Evolutionary conservation across 371 early-diverging fungal species (phyloP).

Genomic region (Chytridiales sp.): DNA sequence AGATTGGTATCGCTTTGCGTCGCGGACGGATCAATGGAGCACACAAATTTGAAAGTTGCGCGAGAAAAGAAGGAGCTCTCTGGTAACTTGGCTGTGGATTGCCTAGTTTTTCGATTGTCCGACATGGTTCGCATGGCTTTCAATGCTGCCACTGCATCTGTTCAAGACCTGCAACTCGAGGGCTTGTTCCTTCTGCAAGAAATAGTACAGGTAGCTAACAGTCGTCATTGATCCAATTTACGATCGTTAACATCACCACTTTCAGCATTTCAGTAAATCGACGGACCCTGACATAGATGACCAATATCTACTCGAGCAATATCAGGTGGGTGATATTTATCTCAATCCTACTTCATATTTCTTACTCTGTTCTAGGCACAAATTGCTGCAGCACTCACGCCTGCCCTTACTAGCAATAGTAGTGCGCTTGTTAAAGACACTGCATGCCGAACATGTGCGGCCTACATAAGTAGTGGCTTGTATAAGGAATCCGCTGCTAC

Average conservation of each 20-base stretch:
- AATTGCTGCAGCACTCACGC: slow-evolving; percentile 83
- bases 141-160: slow-evolving; percentile 79
- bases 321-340: slow-evolving; percentile 59
- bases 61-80: slow-evolving; percentile 48
- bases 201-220: slow-evolving; percentile 56
- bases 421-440: slow-evolving; percentile 74
- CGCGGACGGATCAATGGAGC: slow-evolving; percentile 60
- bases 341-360: background rate
- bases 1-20: slow-evolving; percentile 62
- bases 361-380: slow-evolving; percentile 57
- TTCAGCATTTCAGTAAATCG: slow-evolving; percentile 60
- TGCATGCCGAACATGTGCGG: slow-evolving; percentile 81
- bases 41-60: slow-evolving; percentile 69
- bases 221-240: background rate
- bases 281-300: slow-evolving; percentile 81
- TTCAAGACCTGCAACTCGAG: slow-evolving; percentile 74
- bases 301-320: slow-evolving; percentile 79
- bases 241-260: slow-evolving; percentile 7
- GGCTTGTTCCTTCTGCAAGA: slow-evolving; percentile 73
- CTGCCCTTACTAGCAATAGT: slow-evolving; percentile 77
- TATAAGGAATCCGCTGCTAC: slow-evolving; percentile 73
- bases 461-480: slow-evolving; percentile 82
- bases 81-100: slow-evolving; percentile 61
- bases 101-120: slow-evolving; percentile 69
- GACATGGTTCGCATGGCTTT: slow-evolving; percentile 86